phyloP scores from a whole-genome alignment of 306 rosid genomes.

The Fagus sylvatica region DNA sequence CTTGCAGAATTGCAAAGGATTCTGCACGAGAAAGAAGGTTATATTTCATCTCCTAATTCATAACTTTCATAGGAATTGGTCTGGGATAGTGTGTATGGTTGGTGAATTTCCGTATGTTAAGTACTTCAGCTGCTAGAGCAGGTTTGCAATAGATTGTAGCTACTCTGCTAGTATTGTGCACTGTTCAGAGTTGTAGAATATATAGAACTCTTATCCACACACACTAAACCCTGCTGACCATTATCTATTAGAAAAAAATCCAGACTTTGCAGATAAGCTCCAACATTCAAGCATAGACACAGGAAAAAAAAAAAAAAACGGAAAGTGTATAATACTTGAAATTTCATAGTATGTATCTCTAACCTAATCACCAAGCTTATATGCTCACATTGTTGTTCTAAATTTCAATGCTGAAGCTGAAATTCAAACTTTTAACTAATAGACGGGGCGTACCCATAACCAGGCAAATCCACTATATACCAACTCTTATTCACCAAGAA shows the following conservation, averaged over 20 bases:
- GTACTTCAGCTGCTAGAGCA: neutral
- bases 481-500: slow-evolving; percentile 89
- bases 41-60: neutral
- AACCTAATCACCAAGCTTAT: neutral
- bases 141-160: neutral
- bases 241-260: neutral
- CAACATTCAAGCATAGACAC: neutral
- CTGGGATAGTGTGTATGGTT: neutral
- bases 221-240: neutral
- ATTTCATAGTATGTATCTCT: neutral
- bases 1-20: neutral
- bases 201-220: too few relatives aligned
- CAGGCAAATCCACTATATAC: slow-evolving; percentile 96
- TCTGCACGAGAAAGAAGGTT: too few relatives aligned
- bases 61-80: neutral
- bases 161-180: too few relatives aligned
- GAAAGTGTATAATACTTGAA: too few relatives aligned
- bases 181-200: too few relatives aligned
- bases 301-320: neutral
- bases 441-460: slow-evolving; percentile 66
- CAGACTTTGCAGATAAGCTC: neutral
- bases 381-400: neutral
- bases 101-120: neutral
- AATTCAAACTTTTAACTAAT: neutral
- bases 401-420: neutral